Evolutionary conservation across 257 asterid species (phyloP).

Genomic region (Ajuga chamaepitys): DNA sequence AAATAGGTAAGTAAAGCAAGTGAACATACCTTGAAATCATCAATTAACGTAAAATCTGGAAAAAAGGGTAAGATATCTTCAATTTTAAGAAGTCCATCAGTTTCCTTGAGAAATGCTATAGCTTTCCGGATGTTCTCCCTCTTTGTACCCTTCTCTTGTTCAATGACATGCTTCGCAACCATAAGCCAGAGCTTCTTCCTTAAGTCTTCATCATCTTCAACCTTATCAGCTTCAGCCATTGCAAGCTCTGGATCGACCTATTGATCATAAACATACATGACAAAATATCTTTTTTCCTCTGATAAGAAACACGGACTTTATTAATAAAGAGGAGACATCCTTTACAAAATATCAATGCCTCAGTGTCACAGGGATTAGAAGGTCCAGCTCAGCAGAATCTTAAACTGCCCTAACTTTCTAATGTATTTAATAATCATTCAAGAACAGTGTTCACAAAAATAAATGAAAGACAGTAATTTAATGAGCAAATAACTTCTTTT

Average conservation of each 20-base stretch:
- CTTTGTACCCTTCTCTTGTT: slow-evolving; percentile 95
- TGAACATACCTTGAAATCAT: slow-evolving; percentile 77
- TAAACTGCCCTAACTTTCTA: too few relatives aligned
- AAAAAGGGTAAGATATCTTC: slow-evolving; percentile 97
- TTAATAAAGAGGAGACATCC: too few relatives aligned
- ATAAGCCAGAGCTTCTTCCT: slow-evolving; percentile 97
- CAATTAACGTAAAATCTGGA: slow-evolving; percentile 92
- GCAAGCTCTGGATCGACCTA: slow-evolving; percentile 98
- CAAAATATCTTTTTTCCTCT: too few relatives aligned
- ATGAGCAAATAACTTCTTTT: too few relatives aligned
- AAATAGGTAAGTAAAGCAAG: slow-evolving; percentile 3
- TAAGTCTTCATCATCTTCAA: slow-evolving; percentile 96
- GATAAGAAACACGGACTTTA: too few relatives aligned
- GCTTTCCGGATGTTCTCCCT: slow-evolving; percentile 98
- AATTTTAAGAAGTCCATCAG: slow-evolving; percentile 91
- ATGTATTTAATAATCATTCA: too few relatives aligned
- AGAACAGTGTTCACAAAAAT: too few relatives aligned
- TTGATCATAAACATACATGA: slow-evolving; percentile 14
- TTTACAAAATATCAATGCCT: background rate
- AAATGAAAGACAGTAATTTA: too few relatives aligned
- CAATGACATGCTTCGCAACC: slow-evolving; percentile 95
- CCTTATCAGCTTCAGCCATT: slow-evolving; percentile 99
- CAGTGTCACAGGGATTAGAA: slow-evolving; percentile 1
- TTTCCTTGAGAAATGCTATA: slow-evolving; percentile 96
- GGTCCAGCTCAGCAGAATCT: background rate